Evolutionary conservation across 345 rosid genomes (phyloP).

Genomic region (Brassica nigra): DNA sequence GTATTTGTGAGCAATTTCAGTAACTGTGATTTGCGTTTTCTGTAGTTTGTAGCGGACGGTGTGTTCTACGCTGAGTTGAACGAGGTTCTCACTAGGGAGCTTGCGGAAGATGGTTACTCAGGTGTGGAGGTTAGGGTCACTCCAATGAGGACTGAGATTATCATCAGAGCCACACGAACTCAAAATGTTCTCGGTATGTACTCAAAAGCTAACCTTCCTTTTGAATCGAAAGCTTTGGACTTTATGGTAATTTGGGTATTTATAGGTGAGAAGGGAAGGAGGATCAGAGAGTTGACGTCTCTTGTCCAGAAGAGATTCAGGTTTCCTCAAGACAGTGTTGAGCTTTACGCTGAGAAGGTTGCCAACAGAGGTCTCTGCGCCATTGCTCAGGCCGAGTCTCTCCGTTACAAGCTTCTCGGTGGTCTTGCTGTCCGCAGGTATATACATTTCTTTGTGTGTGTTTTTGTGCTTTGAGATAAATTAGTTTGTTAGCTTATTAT

Average conservation of each 20-base stretch:
- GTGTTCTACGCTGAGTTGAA: constrained; percentile 84
- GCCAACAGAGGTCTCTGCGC: constrained; percentile 85
- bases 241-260: not conserved
- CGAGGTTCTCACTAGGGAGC: constrained; percentile 76
- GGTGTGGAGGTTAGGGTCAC: constrained; percentile 89
- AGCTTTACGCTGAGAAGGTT: constrained; percentile 91
- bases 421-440: constrained; percentile 68
- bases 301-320: constrained; percentile 83
- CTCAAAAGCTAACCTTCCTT: not conserved
- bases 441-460: not conserved
- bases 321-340: constrained; percentile 78
- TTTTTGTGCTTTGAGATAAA: not conserved
- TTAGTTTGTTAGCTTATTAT: not conserved
- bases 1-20: not conserved
- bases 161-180: constrained; percentile 88
- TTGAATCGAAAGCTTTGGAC: not conserved
- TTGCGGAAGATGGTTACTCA: constrained; percentile 91
- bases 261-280: constrained; percentile 83
- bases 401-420: constrained; percentile 89
- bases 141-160: constrained; percentile 84
- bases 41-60: constrained; percentile 84
- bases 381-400: constrained; percentile 92
- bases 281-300: constrained; percentile 88
- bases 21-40: not conserved
- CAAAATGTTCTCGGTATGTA: constrained; percentile 77